Evolutionary conservation across 495 filamentous ascomycete genomes (phyloP).

Genomic region (Tuber aestivum): DNA sequence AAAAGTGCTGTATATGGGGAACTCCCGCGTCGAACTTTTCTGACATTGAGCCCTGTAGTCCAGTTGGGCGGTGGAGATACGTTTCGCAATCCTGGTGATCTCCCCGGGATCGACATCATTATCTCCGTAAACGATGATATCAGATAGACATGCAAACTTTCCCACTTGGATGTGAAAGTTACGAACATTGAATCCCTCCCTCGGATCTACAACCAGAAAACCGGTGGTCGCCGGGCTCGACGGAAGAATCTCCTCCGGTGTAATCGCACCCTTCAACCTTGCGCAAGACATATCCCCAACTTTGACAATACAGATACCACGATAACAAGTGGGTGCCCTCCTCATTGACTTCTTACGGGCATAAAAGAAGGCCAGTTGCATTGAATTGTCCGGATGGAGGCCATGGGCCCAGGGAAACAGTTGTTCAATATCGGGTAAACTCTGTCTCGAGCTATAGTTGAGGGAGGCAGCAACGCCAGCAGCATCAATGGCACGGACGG

Average conservation of each 20-base stretch:
- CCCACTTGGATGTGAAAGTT: conserved; percentile 97
- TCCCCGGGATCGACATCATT: conserved; percentile 52
- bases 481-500: conserved; percentile 68
- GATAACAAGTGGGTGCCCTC: conserved; percentile 62
- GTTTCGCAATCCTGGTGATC: conserved; percentile 61
- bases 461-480: conserved; percentile 63
- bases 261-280: conserved; percentile 78
- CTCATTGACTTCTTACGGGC: conserved; percentile 64
- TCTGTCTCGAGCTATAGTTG: conserved; percentile 66
- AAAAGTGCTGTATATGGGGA: conserved; percentile 78
- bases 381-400: conserved; percentile 78
- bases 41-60: conserved; percentile 61
- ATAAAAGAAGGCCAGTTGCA: conserved; percentile 84
- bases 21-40: conserved; percentile 47
- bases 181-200: conserved; percentile 72
- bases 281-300: conserved; percentile 69
- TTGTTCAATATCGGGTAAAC: conserved; percentile 70
- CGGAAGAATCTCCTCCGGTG: conserved; percentile 68
- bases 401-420: conserved; percentile 99
- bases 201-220: conserved; percentile 75
- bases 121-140: conserved; percentile 86
- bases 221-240: conserved; percentile 38
- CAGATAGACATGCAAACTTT: conserved; percentile 80
- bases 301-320: conserved; percentile 81
- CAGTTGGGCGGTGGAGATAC: conserved; percentile 68